Conservation (phyloP, 345 rosid genomes). For the Hypericum perforatum region DNA sequence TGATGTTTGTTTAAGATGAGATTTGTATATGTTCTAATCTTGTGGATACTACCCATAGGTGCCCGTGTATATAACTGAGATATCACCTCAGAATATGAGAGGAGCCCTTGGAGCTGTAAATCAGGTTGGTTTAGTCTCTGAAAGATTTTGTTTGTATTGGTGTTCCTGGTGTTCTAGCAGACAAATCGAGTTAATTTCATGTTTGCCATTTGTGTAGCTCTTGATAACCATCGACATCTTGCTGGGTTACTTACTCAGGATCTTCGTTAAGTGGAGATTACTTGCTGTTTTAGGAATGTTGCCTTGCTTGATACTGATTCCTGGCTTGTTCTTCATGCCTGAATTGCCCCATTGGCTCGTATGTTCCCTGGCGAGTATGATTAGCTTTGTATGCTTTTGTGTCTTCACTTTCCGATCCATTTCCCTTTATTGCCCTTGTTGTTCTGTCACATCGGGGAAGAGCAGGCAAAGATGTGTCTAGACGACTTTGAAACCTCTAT, state of each 20-base stretch:
- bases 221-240: conserved; percentile 2
- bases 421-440: not conserved
- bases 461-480: conserved; percentile 5
- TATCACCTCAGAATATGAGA: conserved; percentile 9
- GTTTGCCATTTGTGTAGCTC: not conserved
- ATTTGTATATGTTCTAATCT: no score
- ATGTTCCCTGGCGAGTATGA: not conserved
- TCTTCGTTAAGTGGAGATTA: conserved; percentile 7
- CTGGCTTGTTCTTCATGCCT: conserved; percentile 10
- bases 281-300: conserved; percentile 7
- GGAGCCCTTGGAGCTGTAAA: conserved; percentile 7
- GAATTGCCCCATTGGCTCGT: conserved; percentile 9
- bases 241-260: conserved; percentile 5
- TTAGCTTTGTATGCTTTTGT: not conserved
- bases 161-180: not conserved
- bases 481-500: conserved; percentile 8
- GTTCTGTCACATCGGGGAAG: not conserved
- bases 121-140: conserved; percentile 4
- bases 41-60: not conserved
- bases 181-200: not conserved
- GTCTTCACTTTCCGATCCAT: not conserved
- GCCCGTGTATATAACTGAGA: conserved; percentile 9
- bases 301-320: conserved; percentile 7
- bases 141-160: not conserved
- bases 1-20: no score